These are phyloP conservation scores for Ceratobasidium sp. DNA, from an alignment of 1,284 basidiomycete genomes.

Conservation along the genomic window DNA sequence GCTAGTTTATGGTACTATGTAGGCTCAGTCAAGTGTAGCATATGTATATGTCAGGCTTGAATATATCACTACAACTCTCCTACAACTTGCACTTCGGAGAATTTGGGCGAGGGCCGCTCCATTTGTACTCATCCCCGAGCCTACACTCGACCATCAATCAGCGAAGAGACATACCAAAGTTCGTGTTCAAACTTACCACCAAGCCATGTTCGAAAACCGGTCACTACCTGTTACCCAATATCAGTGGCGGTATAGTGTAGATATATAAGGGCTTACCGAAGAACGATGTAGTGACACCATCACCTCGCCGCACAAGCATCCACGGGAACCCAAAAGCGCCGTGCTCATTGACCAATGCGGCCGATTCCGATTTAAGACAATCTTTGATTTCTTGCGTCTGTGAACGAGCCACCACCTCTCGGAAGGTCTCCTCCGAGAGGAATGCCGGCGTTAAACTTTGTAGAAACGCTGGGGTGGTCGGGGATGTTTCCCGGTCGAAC, in stretches of 20 bases:
- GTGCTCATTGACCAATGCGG: constrained; percentile 33
- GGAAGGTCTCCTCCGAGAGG: constrained; percentile 29
- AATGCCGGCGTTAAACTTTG: constrained; percentile 16
- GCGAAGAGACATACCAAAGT: background rate
- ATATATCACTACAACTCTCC: background rate
- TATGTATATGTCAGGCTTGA: constrained; percentile 28
- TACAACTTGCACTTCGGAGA: constrained; percentile 29
- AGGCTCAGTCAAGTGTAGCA: constrained; percentile 41
- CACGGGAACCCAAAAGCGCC: constrained; percentile 49
- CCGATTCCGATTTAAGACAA: constrained; percentile 34
- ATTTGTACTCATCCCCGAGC: constrained; percentile 37
- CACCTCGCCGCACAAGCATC: constrained; percentile 41
- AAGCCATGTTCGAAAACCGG: constrained; percentile 44
- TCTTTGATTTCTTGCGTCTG: constrained; percentile 45
- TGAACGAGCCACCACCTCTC: constrained; percentile 30
- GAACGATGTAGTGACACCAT: constrained; percentile 21
- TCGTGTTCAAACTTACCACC: constrained; percentile 33
- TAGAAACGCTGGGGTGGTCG: constrained; percentile 22
- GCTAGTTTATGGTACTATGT: constrained; percentile 19
- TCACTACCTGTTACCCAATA: constrained; percentile 37
- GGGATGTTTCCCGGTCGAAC: constrained; percentile 23
- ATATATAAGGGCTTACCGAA: constrained; percentile 30
- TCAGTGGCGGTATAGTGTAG: background rate
- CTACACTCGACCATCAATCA: constrained; percentile 6
- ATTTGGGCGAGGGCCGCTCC: constrained; percentile 28